phyloP scores from a whole-genome alignment of 2,329 filamentous ascomycete genomes.

The Trichoderma asperellum region DNA sequence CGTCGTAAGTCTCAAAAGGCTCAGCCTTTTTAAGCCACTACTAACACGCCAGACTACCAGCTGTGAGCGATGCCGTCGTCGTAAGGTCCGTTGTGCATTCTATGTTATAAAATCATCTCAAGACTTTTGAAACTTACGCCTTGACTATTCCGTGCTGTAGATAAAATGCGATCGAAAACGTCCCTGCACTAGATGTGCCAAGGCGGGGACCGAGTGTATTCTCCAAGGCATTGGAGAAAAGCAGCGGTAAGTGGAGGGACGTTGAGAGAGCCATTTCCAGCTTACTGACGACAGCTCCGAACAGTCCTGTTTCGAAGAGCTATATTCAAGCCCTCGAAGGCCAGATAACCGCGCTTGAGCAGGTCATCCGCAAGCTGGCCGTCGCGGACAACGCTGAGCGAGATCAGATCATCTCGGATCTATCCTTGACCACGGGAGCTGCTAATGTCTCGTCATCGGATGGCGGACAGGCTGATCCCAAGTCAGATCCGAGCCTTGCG shows the following conservation, averaged over 20 bases:
- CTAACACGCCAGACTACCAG: constrained; percentile 33
- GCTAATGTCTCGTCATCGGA: constrained; percentile 29
- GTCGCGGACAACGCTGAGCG: constrained; percentile 45
- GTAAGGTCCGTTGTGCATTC: constrained; percentile 43
- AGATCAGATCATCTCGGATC: constrained; percentile 47
- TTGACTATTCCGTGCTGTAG: constrained; percentile 34
- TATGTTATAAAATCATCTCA: neutral
- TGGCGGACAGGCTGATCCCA: constrained; percentile 30
- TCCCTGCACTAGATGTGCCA: constrained; percentile 55
- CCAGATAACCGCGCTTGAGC: constrained; percentile 51
- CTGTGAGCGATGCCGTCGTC: constrained; percentile 49
- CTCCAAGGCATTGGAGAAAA: constrained; percentile 49
- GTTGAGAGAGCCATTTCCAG: no score
- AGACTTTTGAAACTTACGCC: constrained; percentile 34
- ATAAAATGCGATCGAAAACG: constrained; percentile 58
- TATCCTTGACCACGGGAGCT: constrained; percentile 38
- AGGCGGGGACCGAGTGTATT: constrained; percentile 47
- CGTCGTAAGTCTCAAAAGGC: constrained; percentile 39
- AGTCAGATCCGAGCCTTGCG: constrained; percentile 39
- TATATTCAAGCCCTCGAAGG: constrained; percentile 54
- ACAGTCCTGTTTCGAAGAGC: constrained; percentile 49
- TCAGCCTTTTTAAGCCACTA: neutral
- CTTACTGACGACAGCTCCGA: neutral
- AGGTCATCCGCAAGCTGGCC: constrained; percentile 50
- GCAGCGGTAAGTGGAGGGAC: constrained; percentile 41